Base-by-base conservation (phyloP, 345 rosid species). In the Aquilaria malaccensis region DNA sequence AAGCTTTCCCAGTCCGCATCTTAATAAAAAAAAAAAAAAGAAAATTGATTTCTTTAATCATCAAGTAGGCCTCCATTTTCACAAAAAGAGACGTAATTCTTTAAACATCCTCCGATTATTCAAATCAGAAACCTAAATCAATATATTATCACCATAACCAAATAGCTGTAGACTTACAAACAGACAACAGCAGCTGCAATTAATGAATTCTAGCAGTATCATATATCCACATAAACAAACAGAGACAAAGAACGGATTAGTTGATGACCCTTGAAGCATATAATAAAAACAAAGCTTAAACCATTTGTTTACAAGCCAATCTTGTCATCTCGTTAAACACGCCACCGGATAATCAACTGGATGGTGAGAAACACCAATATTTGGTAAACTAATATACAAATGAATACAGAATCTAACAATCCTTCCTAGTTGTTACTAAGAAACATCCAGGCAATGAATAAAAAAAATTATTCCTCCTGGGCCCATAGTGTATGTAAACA, bases 151-250 rank as follows among this genome's bases (percentile, higher is more conserved):
- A 63, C 63, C 45, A 71, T 59, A 49, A 60, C 67, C 55, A 71
- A 61, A 56, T 13, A 65, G 55, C 47, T 56, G 70, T 45, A 59
- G 29, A 66, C 70, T 63, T 65, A 67, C 61, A 73, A 75, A 72
- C 74, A 64, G 76, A 80, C 73, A 73, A 77, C 45, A 70, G 76
- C 74, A 65, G 66, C 84, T 62, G 67, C 65, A 79, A 75, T 77
- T 78, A 70, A 62, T 62, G 61, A 59, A 63, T 55, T 22, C 22
- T 22, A 51, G 73, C 70, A 59, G 56, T 54, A 64, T 49, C 77
- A 64, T 63, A 67, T 54, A 65, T 37, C 56, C 47, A 64, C 52
- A 48, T 30, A 33, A 59, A 14, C 68, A 22, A 15, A 54, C 14
- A 14, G 15, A 48, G 56, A 9, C 51, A 33, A 33, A n/a, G 66